Base-by-base conservation (phyloP, 1,284 basidiomycete species). In the Cystobasidium slooffiae region DNA sequence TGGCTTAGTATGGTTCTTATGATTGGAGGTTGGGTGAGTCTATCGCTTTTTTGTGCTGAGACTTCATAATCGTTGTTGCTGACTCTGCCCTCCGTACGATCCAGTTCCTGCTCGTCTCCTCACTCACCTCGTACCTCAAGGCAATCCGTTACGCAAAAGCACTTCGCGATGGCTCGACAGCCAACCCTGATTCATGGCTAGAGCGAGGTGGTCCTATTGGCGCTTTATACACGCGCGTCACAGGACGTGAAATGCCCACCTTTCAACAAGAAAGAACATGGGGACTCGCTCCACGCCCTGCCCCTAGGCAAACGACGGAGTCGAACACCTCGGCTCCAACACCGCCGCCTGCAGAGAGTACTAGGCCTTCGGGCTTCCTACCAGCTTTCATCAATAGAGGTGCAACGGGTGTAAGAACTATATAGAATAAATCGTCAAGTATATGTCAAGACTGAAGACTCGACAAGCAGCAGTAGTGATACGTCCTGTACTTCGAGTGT, bases 1-100 rank as follows among this genome's bases (percentile, higher is more conserved):
- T 74, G 67, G 72, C 58, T 68, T 7, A 68, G 72, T 44, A 73
- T 73, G 70, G 63, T 65, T 22, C 70, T 73, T 18, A 73, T 73
- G 70, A 65, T 73, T 14, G 70, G 70, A n/a, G 70, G 70, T 51
- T 68, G 72, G 72, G 67, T 68, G 56, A 61, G 72, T 63, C 24
- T 39, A 16, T 5, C 22, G n/a, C n/a, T 63, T 0, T 49, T 18
- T 49, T 39, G 8, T 43, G 22, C 10, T 16, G 8, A 68, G 20
- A 59, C n/a, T 9, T 59, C 18, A 39, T n/a, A 24, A 3, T 20
- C 39, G 1, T 62, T 68, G 9, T 37, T 20, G 18, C 22, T 62
- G n/a, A 49, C 16, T 3, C 43, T 44, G n/a, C 53, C 53, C 31
- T n/a, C 18, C 44, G 16, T 55, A 31, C 10, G 41, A 44, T 22